phyloP scores from a whole-genome alignment of 768 basidiomycete genomes.

The Hericium alpestre region DNA sequence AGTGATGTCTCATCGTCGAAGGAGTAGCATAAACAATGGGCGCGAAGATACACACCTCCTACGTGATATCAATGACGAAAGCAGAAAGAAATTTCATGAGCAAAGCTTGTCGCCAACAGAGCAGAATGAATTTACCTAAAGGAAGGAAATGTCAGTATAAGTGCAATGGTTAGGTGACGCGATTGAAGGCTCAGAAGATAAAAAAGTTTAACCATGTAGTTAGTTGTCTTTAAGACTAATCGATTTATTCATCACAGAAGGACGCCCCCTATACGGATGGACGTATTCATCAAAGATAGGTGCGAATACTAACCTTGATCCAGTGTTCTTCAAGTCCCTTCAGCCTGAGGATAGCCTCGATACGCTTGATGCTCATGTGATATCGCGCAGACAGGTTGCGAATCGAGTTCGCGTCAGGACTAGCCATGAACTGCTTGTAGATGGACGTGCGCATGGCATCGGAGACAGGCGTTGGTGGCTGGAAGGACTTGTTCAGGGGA shows the following conservation, averaged over 20 bases:
- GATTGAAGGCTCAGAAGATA: slow-evolving; percentile 25
- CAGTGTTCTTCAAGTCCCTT: slow-evolving; percentile 68
- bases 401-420: slow-evolving; percentile 46
- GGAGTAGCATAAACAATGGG: background rate
- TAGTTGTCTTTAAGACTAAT: slow-evolving; percentile 90
- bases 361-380: slow-evolving; percentile 63
- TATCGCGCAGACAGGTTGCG: slow-evolving; percentile 51
- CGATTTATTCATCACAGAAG: slow-evolving; percentile 51
- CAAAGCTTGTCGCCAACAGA: background rate
- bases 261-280: slow-evolving; percentile 19
- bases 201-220: slow-evolving; percentile 54
- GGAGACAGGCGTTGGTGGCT: slow-evolving; percentile 68
- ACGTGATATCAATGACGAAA: too few relatives aligned
- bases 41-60: background rate
- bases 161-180: slow-evolving; percentile 14
- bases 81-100: background rate
- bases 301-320: slow-evolving; percentile 49
- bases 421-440: slow-evolving; percentile 48
- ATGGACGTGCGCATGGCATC: slow-evolving; percentile 46
- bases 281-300: slow-evolving; percentile 3
- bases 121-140: slow-evolving; percentile 14
- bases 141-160: slow-evolving; percentile 11
- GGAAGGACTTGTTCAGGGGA: slow-evolving; percentile 76
- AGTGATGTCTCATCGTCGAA: slow-evolving; percentile 41
- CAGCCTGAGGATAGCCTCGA: slow-evolving; percentile 74